These are phyloP conservation scores for Fusarium transvaalense DNA, from an alignment of 2,329 filamentous ascomycete genomes.

Conservation along the genomic window DNA sequence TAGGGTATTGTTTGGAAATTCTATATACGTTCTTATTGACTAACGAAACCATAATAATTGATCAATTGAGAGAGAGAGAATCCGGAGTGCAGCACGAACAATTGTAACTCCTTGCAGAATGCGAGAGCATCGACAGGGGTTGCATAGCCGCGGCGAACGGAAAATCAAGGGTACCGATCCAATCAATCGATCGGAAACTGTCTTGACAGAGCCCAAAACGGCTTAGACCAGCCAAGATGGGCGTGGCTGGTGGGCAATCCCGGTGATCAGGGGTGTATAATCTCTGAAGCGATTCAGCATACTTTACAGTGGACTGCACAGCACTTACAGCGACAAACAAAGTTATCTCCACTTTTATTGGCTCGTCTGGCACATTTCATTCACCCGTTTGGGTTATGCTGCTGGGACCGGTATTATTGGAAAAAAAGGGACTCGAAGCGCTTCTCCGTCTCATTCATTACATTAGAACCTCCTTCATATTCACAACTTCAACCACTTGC, in stretches of 20 bases:
- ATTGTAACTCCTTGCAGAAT: conserved; percentile 36
- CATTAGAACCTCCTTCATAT: conserved; percentile 41
- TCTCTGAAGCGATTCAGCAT: conserved; percentile 13
- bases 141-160: conserved; percentile 43
- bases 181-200: conserved; percentile 40
- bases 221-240: conserved; percentile 43
- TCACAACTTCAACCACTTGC: conserved; percentile 30
- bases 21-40: background rate
- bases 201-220: conserved; percentile 44
- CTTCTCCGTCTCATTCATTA: conserved; percentile 47
- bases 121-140: conserved; percentile 37
- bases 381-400: conserved; percentile 38
- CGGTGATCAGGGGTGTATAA: conserved; percentile 28
- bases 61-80: conserved; percentile 35
- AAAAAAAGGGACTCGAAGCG: conserved; percentile 49
- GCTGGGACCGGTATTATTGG: conserved; percentile 43
- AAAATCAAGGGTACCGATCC: conserved; percentile 49
- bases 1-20: background rate
- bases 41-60: conserved; percentile 8
- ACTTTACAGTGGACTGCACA: conserved; percentile 22
- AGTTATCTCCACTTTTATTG: conserved; percentile 30
- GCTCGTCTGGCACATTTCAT: conserved; percentile 41
- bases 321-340: conserved; percentile 31
- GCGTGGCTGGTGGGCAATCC: conserved; percentile 39
- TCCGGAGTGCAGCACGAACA: conserved; percentile 31